Conservation (phyloP, 2,329 filamentous ascomycete genomes). For the Alternaria triticina region DNA sequence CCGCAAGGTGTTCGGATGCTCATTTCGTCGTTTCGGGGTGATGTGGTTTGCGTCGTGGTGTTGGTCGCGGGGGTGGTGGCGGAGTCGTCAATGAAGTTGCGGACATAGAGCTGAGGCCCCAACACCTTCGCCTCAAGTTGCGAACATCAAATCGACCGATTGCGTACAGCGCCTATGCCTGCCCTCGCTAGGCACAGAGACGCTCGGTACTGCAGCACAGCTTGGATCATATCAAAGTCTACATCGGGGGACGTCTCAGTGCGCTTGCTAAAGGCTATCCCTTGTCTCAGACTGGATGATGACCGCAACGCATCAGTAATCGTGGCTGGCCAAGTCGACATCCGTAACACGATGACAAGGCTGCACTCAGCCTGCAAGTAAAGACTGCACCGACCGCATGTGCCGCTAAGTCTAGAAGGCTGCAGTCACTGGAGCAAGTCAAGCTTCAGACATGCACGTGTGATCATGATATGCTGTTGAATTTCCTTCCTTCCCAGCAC, state of each 20-base stretch:
- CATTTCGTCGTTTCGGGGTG: not conserved
- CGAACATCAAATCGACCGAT: not conserved
- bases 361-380: not conserved
- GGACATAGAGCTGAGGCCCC: not conserved
- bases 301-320: not conserved
- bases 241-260: not conserved
- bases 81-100: not conserved
- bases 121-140: not conserved
- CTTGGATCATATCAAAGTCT: not conserved
- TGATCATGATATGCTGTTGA: not conserved
- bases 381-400: not conserved
- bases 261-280: not conserved
- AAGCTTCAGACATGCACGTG: not conserved
- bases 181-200: too few species aligned
- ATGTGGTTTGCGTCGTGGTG: not conserved
- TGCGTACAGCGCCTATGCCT: not conserved
- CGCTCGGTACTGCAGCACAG: not conserved
- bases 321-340: not conserved
- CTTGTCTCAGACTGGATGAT: not conserved
- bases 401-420: not conserved
- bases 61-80: not conserved
- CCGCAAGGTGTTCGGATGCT: not conserved
- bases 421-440: not conserved
- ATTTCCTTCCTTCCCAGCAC: not conserved
- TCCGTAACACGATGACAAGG: not conserved